phyloP scores from a whole-genome alignment of 306 rosid species.

The Citrullus amarus region DNA sequence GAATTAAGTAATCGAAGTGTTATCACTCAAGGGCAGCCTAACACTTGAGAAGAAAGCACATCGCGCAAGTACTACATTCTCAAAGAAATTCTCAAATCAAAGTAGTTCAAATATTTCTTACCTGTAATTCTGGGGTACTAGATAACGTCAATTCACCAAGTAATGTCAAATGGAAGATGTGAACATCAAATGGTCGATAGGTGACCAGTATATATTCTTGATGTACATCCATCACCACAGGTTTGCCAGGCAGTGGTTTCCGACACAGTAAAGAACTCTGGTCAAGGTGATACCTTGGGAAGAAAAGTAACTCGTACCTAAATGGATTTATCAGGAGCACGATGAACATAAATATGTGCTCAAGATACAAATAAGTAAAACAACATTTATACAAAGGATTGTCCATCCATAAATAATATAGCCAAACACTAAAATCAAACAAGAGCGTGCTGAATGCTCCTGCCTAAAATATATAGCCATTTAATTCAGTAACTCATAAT shows the following conservation, averaged over 20 bases:
- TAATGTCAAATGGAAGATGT: conserved; percentile 67
- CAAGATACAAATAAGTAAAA: conserved; percentile 13
- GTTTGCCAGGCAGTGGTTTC: conserved; percentile 76
- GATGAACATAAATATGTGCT: conserved; percentile 1
- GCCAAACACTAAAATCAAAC: neutral
- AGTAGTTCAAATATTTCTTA: conserved; percentile 24
- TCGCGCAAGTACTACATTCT: conserved; percentile 9
- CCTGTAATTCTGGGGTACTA: conserved; percentile 77
- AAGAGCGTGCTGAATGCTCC: neutral
- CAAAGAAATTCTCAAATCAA: neutral
- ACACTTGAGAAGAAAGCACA: conserved; percentile 1
- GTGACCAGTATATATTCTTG: conserved; percentile 82
- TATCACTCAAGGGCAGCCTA: neutral
- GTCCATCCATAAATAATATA: neutral
- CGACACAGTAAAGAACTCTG: conserved; percentile 90
- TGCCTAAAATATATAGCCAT: neutral
- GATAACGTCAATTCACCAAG: conserved; percentile 76
- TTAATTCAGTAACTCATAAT: neutral
- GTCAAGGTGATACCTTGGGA: conserved; percentile 97
- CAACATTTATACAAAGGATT: neutral
- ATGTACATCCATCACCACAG: conserved; percentile 95
- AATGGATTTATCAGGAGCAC: conserved; percentile 16
- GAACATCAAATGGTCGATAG: conserved; percentile 89
- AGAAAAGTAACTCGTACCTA: conserved; percentile 93
- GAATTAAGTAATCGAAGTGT: conserved; percentile 20